Evolutionary conservation across 441 rosid species (phyloP).

Genomic region (Euphorbia celastroides): DNA sequence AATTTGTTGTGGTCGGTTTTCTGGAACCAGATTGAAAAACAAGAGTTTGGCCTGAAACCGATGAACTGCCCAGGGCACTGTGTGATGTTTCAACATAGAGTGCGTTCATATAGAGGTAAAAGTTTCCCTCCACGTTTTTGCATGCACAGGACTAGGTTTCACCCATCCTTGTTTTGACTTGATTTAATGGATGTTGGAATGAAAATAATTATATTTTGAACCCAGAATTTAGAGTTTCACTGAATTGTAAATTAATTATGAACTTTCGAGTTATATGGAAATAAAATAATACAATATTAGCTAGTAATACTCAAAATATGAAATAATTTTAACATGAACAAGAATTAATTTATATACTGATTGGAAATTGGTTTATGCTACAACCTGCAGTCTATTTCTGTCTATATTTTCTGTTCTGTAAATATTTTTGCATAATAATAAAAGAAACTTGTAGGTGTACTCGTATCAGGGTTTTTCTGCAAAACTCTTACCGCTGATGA

Average conservation of each 20-base stretch:
- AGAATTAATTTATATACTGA: not conserved
- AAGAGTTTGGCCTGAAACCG: constrained; percentile 95
- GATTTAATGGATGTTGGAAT: too few species aligned
- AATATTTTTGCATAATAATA: not conserved
- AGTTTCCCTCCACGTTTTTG: constrained; percentile 6
- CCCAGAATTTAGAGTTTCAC: not conserved
- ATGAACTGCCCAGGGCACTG: constrained; percentile 99
- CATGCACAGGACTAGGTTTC: not conserved
- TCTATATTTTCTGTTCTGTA: not conserved
- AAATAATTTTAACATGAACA: not conserved
- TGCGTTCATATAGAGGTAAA: constrained; percentile 88
- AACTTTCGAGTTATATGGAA: not conserved
- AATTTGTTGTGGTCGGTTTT: constrained; percentile 8
- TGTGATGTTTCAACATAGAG: constrained; percentile 88
- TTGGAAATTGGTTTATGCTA: not conserved
- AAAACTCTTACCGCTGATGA: not conserved
- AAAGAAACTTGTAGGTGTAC: not conserved
- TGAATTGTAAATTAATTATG: not conserved
- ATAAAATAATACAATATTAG: not conserved
- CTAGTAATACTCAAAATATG: not conserved
- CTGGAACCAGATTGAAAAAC: constrained; percentile 72
- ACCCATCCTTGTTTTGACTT: too few species aligned
- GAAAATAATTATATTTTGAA: too few species aligned
- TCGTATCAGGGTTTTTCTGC: not conserved
- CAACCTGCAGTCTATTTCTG: not conserved